Evolutionary conservation across 2,329 filamentous ascomycete genomes (phyloP).

Genomic region (Mollisiaceae sp.): DNA sequence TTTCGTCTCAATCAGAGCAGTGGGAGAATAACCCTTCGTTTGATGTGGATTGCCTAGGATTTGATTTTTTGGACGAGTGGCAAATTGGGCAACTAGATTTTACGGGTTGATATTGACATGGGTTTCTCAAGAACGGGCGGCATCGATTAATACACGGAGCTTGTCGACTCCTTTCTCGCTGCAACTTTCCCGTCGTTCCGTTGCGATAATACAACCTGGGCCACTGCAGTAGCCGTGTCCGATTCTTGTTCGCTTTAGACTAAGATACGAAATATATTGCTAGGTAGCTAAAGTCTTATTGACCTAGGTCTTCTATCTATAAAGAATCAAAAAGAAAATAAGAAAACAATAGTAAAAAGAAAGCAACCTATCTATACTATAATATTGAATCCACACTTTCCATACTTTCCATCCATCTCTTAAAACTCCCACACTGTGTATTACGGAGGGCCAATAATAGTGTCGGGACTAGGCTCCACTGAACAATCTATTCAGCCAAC

Average conservation of each 20-base stretch:
- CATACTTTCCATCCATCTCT: no score
- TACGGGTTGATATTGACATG: conserved; percentile 15
- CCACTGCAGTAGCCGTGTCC: not conserved
- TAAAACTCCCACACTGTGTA: no score
- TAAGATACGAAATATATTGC: not conserved
- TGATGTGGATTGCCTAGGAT: conserved; percentile 18
- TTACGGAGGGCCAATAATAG: conserved; percentile 14
- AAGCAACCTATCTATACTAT: no score
- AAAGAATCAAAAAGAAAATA: no score
- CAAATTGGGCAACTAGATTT: conserved; percentile 20
- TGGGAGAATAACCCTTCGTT: conserved; percentile 16
- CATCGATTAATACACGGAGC: conserved; percentile 9
- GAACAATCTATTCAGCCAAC: conserved; percentile 17
- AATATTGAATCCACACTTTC: no score
- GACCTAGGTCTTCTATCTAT: no score
- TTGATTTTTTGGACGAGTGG: conserved; percentile 21
- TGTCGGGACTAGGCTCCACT: conserved; percentile 14
- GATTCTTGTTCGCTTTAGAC: conserved; percentile 15
- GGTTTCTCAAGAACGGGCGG: conserved; percentile 6
- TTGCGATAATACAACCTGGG: conserved; percentile 8
- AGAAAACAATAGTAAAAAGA: no score
- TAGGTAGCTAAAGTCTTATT: not conserved
- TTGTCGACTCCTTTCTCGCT: conserved; percentile 9
- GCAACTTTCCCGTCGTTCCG: conserved; percentile 15
- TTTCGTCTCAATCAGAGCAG: conserved; percentile 18